These are phyloP conservation scores for Cryptosporidium meleagridis DNA, from an alignment of 169 alveolate genomes.

Conservation along the genomic window DNA sequence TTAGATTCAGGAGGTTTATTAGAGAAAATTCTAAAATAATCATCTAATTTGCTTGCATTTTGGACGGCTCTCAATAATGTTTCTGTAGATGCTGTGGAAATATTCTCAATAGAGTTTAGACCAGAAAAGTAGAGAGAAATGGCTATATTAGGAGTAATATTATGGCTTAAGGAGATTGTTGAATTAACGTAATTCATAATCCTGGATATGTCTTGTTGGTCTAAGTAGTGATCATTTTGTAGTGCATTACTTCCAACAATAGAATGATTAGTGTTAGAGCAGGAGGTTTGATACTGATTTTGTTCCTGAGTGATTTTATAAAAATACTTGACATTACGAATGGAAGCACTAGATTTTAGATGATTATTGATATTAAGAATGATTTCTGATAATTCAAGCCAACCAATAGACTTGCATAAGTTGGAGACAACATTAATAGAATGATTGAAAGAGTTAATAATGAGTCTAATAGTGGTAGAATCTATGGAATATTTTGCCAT, in stretches of 20 bases:
- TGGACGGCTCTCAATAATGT: not conserved
- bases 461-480: not conserved
- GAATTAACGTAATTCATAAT: slow-evolving; percentile 12
- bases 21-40: not conserved
- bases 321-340: slow-evolving; percentile 35
- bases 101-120: slow-evolving; percentile 22
- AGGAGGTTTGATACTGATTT: not conserved
- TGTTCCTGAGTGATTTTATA: not conserved
- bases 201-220: slow-evolving; percentile 6
- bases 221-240: not conserved
- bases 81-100: slow-evolving; percentile 14
- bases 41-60: slow-evolving; percentile 24
- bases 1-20: slow-evolving; percentile 1
- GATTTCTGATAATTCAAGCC: slow-evolving; percentile 40
- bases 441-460: slow-evolving; percentile 1
- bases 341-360: not conserved
- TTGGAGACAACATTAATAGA: slow-evolving; percentile 26
- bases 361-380: slow-evolving; percentile 15
- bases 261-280: not conserved
- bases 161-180: not conserved
- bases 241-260: not conserved
- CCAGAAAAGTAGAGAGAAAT: slow-evolving; percentile 62
- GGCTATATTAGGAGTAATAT: slow-evolving; percentile 61
- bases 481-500: slow-evolving; percentile 24
- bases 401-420: slow-evolving; percentile 28